These are phyloP conservation scores for Starmerella bombi DNA, from an alignment of 805 yeast species.

Conservation along the genomic window DNA sequence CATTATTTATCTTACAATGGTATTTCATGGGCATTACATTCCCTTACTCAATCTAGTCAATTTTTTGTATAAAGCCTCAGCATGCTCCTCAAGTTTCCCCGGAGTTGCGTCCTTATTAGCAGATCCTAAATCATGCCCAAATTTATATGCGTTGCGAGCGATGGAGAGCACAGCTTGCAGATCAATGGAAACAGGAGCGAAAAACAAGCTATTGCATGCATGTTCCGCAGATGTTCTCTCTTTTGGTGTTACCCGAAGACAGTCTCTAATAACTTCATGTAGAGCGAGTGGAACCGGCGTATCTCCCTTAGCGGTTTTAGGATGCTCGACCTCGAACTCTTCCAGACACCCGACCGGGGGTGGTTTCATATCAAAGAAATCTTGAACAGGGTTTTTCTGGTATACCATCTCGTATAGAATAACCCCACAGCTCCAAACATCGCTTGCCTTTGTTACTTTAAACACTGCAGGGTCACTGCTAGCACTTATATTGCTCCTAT, in stretches of 20 bases:
- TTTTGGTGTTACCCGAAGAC: slow-evolving; percentile 58
- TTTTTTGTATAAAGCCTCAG: neutral
- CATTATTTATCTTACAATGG: too few species aligned
- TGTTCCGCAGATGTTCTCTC: slow-evolving; percentile 52
- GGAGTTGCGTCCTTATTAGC: too few species aligned
- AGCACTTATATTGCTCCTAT: neutral
- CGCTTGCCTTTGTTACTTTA: slow-evolving; percentile 91
- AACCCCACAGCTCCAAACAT: slow-evolving; percentile 97
- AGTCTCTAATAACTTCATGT: slow-evolving; percentile 55
- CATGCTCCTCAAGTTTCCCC: neutral
- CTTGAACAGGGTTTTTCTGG: slow-evolving; percentile 58
- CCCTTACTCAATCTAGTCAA: neutral
- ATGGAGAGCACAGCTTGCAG: slow-evolving; percentile 33
- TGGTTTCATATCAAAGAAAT: slow-evolving; percentile 36
- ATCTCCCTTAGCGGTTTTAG: slow-evolving; percentile 48
- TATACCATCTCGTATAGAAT: slow-evolving; percentile 91
- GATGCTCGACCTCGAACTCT: slow-evolving; percentile 52
- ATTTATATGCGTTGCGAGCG: slow-evolving; percentile 55
- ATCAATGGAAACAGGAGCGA: slow-evolving; percentile 63
- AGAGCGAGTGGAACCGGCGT: slow-evolving; percentile 54
- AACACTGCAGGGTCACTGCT: slow-evolving; percentile 24
- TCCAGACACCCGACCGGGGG: slow-evolving; percentile 33
- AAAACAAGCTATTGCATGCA: slow-evolving; percentile 50
- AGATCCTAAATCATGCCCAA: slow-evolving; percentile 67
- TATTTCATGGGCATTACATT: too few species aligned